Conservation (phyloP, 169 alveolate species). For the Cryptosporidium parvum region DNA sequence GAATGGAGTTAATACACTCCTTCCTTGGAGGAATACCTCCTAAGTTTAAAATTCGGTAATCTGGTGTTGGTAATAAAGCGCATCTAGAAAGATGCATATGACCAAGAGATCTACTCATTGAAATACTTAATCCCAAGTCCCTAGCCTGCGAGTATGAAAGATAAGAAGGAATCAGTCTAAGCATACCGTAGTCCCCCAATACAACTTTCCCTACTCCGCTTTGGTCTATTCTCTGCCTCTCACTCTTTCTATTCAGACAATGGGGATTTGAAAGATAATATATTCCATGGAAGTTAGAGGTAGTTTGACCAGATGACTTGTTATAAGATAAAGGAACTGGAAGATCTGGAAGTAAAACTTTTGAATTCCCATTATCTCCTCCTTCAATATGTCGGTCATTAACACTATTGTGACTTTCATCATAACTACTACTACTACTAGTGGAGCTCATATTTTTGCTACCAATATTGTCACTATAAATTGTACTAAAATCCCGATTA, state of each 20-base stretch:
- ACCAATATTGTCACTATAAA: background rate
- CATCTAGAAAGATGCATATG: slow-evolving; percentile 71
- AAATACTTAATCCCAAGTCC: slow-evolving; percentile 56
- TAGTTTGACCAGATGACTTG: background rate
- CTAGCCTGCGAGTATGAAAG: slow-evolving; percentile 55
- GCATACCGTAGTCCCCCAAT: slow-evolving; percentile 62
- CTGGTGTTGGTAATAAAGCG: slow-evolving; percentile 58
- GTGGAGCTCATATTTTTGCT: background rate
- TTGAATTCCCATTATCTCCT: background rate
- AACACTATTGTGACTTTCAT: background rate
- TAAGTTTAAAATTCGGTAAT: slow-evolving; percentile 29
- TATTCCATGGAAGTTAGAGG: slow-evolving; percentile 13
- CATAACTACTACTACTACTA: background rate
- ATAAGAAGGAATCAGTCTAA: slow-evolving; percentile 48
- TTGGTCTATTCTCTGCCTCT: slow-evolving; percentile 60
- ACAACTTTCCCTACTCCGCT: slow-evolving; percentile 66
- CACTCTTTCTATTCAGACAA: slow-evolving; percentile 47
- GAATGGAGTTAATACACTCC: slow-evolving; percentile 33
- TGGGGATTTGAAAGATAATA: slow-evolving; percentile 64
- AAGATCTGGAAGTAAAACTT: slow-evolving; percentile 34
- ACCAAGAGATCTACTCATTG: slow-evolving; percentile 73
- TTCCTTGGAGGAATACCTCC: slow-evolving; percentile 33
- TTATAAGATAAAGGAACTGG: slow-evolving; percentile 26
- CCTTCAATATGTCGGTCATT: background rate
- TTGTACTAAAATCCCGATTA: background rate